Base-by-base conservation (phyloP, 2,329 filamentous ascomycete species). In the Amauroascus verrucosus region DNA sequence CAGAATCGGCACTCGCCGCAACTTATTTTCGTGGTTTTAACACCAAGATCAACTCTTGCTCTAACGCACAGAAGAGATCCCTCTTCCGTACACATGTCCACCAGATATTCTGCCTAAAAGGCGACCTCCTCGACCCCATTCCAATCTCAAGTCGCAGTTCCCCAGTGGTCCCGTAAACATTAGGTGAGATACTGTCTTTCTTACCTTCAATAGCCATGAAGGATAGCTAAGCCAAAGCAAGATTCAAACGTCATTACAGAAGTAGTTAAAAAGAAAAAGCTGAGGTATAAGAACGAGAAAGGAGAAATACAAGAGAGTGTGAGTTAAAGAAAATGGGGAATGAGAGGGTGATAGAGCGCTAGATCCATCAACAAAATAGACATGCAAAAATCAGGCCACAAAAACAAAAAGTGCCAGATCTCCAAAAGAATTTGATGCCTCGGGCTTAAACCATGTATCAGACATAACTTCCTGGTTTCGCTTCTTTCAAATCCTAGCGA, bases 401-500 rank as follows among this genome's bases (percentile, higher is more conserved):
- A 48, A 49, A 50, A 45, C 33, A 45, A 14, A n/a, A 46, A 41
- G 38, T 46, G 48, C 32, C 38, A 20, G 40, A 48, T 47, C 46
- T 37, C 37, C 41, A 50, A 32, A 50, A 50, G 48, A 37, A 37
- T 30, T 26, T 28, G 28, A 54, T 33, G 38, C 16, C 24, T 53
- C 6, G 41, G 53, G 20, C 45, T 53, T 46, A 48, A 52, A 52
- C 44, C 47, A 50, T 48, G 49, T 49, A 40, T 44, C 46, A 54
- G 59, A 57, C 59, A 57, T 58, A 58, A 60, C 58, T 60, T 51
- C 28, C 41, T 6, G 11, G 24, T 14, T 43, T 33, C 20, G 45
- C 16, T 26, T 20, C 24, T 35, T 22, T 35, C 6, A 18, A 16
- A 33, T 35, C 61, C 83, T 91, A 95, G 75, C 93, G 89, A 70